phyloP scores from a whole-genome alignment of 768 basidiomycete genomes.

The Xanthoconium stramineum region DNA sequence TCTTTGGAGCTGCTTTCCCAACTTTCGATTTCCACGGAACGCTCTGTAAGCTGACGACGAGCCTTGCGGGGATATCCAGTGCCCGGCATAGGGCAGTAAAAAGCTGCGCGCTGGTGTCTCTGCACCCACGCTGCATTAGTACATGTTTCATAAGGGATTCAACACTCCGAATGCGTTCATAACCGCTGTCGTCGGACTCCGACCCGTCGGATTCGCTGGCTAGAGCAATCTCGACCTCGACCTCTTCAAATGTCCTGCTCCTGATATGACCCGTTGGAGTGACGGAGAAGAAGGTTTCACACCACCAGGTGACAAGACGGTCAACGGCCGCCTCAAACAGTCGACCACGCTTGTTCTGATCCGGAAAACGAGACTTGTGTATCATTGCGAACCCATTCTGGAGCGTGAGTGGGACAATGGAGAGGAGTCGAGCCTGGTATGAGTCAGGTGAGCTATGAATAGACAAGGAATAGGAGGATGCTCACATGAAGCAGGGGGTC shows the following conservation, averaged over 20 bases:
- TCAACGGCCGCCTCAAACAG: slow-evolving; percentile 82
- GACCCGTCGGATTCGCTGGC: slow-evolving; percentile 34
- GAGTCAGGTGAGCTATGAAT: slow-evolving; percentile 2
- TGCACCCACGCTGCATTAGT: slow-evolving; percentile 71
- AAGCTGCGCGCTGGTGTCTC: slow-evolving; percentile 85
- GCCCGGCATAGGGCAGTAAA: slow-evolving; percentile 89
- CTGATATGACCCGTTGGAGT: slow-evolving; percentile 63
- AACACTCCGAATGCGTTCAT: slow-evolving; percentile 66
- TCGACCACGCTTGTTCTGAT: slow-evolving; percentile 75
- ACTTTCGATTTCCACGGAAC: slow-evolving; percentile 82
- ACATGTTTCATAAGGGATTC: slow-evolving; percentile 96
- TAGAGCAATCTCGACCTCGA: slow-evolving; percentile 41
- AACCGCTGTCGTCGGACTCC: slow-evolving; percentile 43
- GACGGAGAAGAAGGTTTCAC: slow-evolving; percentile 63
- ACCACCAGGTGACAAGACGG: slow-evolving; percentile 85
- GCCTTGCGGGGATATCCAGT: slow-evolving; percentile 78
- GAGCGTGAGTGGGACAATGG: slow-evolving; percentile 74
- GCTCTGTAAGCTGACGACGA: slow-evolving; percentile 88
- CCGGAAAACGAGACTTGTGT: slow-evolving; percentile 77
- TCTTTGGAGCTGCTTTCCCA: slow-evolving; percentile 47
- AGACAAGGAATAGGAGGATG: slow-evolving; percentile 1
- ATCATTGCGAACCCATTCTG: slow-evolving; percentile 82
- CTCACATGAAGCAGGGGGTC: slow-evolving; percentile 80
- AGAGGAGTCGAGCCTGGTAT: slow-evolving; percentile 80
- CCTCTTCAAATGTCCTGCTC: slow-evolving; percentile 74